A percentile compares a stretch with the other conserved stretches of the same genome.
Evolutionary conservation across 2,329 filamentous ascomycete species (phyloP).

Genomic region (Xylaria sp.): DNA sequence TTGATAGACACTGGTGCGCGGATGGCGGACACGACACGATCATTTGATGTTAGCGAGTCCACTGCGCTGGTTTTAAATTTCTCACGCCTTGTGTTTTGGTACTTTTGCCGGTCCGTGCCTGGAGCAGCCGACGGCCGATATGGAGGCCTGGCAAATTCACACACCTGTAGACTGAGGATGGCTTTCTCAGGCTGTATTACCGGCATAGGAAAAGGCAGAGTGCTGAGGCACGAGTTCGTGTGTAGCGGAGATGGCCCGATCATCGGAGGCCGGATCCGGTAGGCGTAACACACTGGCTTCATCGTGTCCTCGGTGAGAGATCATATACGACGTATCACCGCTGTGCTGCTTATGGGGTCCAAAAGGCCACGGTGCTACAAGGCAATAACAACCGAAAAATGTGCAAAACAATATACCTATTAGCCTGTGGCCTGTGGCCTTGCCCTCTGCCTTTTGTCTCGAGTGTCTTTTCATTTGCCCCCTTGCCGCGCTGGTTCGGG

Average conservation of each 20-base stretch:
- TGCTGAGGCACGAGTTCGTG: not conserved
- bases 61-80: not conserved
- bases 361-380: not conserved
- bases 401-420: too few species aligned
- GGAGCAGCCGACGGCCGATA: too few species aligned
- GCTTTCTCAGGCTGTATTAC: too few species aligned
- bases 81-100: not conserved
- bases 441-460: not conserved
- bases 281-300: not conserved
- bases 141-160: too few species aligned
- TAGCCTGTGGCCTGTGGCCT: not conserved
- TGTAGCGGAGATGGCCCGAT: not conserved
- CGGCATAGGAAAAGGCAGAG: too few species aligned
- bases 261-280: not conserved
- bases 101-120: not conserved
- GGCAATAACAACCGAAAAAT: not conserved
- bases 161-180: too few species aligned
- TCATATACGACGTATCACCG: constrained; percentile 5
- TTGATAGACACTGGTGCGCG: too few species aligned
- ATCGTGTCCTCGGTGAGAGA: not conserved
- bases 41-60: not conserved
- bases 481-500: not conserved
- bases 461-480: not conserved
- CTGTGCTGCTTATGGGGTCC: not conserved
- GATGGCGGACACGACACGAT: not conserved